phyloP scores from a whole-genome alignment of 306 rosid species.

The Cicer bijugum region DNA sequence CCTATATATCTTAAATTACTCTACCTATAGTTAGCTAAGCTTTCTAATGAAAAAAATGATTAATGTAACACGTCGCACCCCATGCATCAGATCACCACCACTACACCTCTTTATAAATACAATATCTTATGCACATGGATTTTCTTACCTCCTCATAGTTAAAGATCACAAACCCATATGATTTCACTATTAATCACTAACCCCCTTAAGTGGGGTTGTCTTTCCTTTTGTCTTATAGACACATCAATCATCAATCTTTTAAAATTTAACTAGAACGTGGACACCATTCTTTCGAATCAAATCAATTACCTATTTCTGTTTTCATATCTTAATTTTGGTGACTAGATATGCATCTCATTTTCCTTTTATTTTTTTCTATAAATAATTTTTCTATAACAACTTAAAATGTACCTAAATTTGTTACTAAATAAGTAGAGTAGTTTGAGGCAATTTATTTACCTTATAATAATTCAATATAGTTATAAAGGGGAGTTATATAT shows the following conservation, averaged over 20 bases:
- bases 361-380: not conserved
- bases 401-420: not conserved
- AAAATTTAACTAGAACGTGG: conserved; percentile 38
- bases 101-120: conserved; percentile 32
- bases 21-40: conserved; percentile 19
- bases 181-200: conserved; percentile 42
- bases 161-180: conserved; percentile 34
- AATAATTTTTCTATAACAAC: not conserved
- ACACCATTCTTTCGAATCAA: conserved; percentile 43
- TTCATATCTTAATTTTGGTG: conserved; percentile 35
- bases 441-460: conserved; percentile 11
- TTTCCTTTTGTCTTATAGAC: conserved; percentile 29
- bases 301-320: conserved; percentile 38
- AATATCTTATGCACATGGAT: conserved; percentile 48
- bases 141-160: conserved; percentile 33
- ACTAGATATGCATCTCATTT: not conserved
- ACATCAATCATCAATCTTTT: conserved; percentile 20
- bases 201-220: conserved; percentile 41
- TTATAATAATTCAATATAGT: not conserved
- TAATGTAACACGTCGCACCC: conserved; percentile 38
- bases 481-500: too few relatives aligned
- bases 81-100: conserved; percentile 38
- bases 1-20: conserved; percentile 41
- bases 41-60: conserved; percentile 29
- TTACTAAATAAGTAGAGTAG: not conserved